These are phyloP conservation scores for Blastomyces percursus DNA, from an alignment of 2,329 filamentous ascomycete genomes.

Conservation along the genomic window DNA sequence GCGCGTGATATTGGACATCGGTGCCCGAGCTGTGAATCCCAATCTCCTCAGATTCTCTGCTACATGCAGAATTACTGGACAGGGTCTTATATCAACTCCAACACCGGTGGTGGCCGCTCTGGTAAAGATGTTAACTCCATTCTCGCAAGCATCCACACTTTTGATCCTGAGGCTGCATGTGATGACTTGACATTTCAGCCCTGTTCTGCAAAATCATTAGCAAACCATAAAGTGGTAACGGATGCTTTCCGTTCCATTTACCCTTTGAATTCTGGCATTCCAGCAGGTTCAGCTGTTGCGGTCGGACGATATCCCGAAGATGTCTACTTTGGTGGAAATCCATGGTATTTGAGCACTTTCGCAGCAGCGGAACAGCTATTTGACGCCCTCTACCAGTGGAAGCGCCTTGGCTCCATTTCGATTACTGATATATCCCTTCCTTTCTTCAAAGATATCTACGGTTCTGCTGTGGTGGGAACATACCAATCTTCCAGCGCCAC, in stretches of 20 bases:
- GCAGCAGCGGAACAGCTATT: slow-evolving; percentile 71
- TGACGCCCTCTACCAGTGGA: slow-evolving; percentile 62
- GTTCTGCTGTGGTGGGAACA: slow-evolving; percentile 48
- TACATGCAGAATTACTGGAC: slow-evolving; percentile 67
- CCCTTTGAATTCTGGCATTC: slow-evolving; percentile 55
- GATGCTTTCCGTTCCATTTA: slow-evolving; percentile 67
- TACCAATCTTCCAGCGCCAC: slow-evolving; percentile 46
- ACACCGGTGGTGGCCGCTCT: slow-evolving; percentile 53
- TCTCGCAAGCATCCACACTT: slow-evolving; percentile 54
- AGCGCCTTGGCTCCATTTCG: slow-evolving; percentile 50
- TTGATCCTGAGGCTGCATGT: slow-evolving; percentile 56
- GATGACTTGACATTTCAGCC: slow-evolving; percentile 65
- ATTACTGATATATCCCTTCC: slow-evolving; percentile 54
- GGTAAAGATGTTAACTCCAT: slow-evolving; percentile 65
- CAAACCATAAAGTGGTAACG: slow-evolving; percentile 64
- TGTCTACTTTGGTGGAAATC: slow-evolving; percentile 63
- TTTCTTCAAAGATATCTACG: slow-evolving; percentile 59
- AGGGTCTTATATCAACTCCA: slow-evolving; percentile 54
- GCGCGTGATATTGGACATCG: slow-evolving; percentile 53
- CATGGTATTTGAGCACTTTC: slow-evolving; percentile 66
- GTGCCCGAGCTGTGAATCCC: slow-evolving; percentile 49
- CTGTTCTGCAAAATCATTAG: slow-evolving; percentile 54
- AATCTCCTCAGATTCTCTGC: slow-evolving; percentile 61
- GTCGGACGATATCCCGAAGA: slow-evolving; percentile 63
- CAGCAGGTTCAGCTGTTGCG: slow-evolving; percentile 48